Base-by-base conservation (phyloP, 208 protist species). In the Crithidia brevicula region DNA sequence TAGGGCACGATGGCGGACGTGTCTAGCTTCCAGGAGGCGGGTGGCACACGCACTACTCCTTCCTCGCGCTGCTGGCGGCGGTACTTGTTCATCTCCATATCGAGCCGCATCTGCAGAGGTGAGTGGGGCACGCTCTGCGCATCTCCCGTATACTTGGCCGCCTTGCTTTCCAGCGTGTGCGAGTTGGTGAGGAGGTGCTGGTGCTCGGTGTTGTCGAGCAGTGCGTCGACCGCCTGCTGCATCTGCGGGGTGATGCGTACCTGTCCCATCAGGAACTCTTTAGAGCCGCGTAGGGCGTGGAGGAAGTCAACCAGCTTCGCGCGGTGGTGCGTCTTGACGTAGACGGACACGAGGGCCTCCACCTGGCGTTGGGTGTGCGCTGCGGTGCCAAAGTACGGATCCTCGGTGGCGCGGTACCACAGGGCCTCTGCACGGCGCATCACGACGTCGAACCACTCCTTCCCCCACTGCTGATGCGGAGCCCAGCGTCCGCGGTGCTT, bases 401-500 rank as follows among this genome's bases (percentile, higher is more conserved):
- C 89, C 72, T 96, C 89, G 4, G 84, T 89, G n/a, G 86, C 77
- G 43, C 89, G 86, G 66, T 92, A 85, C 89, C 88, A 96, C 65
- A 96, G 79, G 50, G 86, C 87, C 79, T 96, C 92, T 1, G 92
- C 92, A n/a, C 92, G 86, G 46, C 86, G 84, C 33, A 83, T 74
- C 50, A 96, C 87, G n/a, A 95, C 92, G 60, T 91, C 76, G 61
- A 79, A 86, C 92, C 92, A 96, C 76, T 96, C 89, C 49, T 67
- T 74, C 7, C 88, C 89, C 89, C 92, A 96, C 13, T 76, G 67
- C 66, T 92, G 88, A 77, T 96, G 92, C 42, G 87, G 84, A 8
- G 87, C 89, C 88, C 89, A 95, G 45, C 85, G 86, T 30, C 92
- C 92, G 51, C 89, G 89, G 65, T 95, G 88, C 52, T 84, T 80